Evolutionary conservation across 2,329 filamentous ascomycete genomes (phyloP).

Genomic region (Aspergillus carbonarius): DNA sequence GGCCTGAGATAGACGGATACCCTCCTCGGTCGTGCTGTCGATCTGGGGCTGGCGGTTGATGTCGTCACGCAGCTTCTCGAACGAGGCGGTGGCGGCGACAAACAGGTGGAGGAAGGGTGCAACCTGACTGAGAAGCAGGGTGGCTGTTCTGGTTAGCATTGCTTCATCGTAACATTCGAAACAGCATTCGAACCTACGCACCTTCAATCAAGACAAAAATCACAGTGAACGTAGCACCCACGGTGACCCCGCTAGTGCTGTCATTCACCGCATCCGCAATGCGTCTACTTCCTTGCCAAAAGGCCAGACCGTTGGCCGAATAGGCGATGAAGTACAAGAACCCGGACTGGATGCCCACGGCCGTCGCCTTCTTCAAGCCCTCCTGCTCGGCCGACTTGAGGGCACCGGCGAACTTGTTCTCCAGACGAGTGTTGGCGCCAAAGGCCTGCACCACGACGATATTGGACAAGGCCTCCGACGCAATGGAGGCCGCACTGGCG

Average conservation of each 20-base stretch:
- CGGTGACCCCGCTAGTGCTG: constrained; percentile 24
- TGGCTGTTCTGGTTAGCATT: constrained; percentile 27
- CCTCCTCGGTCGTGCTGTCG: constrained; percentile 34
- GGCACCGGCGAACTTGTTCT: constrained; percentile 57
- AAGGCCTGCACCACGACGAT: constrained; percentile 65
- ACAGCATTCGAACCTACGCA: constrained; percentile 10
- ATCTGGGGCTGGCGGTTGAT: constrained; percentile 55
- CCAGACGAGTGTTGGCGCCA: constrained; percentile 58
- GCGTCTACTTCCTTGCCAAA: constrained; percentile 64
- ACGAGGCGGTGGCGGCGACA: constrained; percentile 53
- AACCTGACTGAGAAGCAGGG: constrained; percentile 39
- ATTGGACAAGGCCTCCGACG: constrained; percentile 61
- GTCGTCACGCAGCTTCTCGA: constrained; percentile 57
- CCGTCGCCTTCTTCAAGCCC: constrained; percentile 59
- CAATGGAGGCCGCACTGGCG: constrained; percentile 61
- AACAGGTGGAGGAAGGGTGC: constrained; percentile 49
- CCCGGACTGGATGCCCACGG: constrained; percentile 59
- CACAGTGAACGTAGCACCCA: constrained; percentile 39
- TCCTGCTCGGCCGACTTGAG: constrained; percentile 52
- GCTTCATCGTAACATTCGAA: too few relatives aligned
- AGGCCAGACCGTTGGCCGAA: constrained; percentile 65
- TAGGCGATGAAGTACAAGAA: constrained; percentile 68
- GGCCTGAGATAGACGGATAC: constrained; percentile 24
- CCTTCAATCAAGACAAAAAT: constrained; percentile 42
- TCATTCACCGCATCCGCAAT: constrained; percentile 43